Conservation (phyloP, 495 filamentous ascomycete genomes). For the Penicillium odoratum region DNA sequence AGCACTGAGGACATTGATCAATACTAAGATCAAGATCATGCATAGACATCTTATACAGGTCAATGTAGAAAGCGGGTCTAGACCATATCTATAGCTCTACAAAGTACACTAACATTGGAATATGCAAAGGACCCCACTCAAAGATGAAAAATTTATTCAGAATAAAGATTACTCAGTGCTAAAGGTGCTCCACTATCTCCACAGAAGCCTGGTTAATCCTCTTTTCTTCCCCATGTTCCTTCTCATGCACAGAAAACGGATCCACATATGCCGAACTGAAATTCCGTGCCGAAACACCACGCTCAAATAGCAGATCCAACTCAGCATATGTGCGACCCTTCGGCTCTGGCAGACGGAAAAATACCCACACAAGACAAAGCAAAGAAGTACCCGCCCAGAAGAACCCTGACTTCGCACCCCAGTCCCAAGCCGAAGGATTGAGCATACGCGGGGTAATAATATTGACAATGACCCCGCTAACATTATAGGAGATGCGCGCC, state of each 20-base stretch:
- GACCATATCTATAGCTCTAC: too few species aligned
- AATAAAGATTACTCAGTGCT: background rate
- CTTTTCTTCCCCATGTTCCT: background rate
- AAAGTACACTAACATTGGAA: too few species aligned
- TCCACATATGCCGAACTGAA: conserved; percentile 15
- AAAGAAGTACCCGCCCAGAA: conserved; percentile 60
- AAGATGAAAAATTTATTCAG: too few species aligned
- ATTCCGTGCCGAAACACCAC: conserved; percentile 30
- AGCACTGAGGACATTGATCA: too few species aligned
- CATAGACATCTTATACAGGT: too few species aligned
- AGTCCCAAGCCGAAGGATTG: conserved; percentile 62
- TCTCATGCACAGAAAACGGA: conserved; percentile 1
- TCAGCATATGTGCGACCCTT: conserved; percentile 61
- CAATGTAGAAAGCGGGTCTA: too few species aligned
- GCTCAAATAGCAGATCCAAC: conserved; percentile 45
- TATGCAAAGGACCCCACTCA: too few species aligned
- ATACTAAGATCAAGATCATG: too few species aligned
- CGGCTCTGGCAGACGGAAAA: conserved; percentile 60
- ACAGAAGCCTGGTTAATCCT: background rate
- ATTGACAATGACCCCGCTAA: conserved; percentile 60
- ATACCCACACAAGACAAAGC: conserved; percentile 41
- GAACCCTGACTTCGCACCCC: conserved; percentile 67
- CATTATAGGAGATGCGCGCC: conserved; percentile 57
- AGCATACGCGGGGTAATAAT: conserved; percentile 68
- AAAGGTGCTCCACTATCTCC: background rate